These are phyloP conservation scores for Elaeis oleifera DNA, from an alignment of 202 grass and related monocot genomes.

Conservation along the genomic window DNA sequence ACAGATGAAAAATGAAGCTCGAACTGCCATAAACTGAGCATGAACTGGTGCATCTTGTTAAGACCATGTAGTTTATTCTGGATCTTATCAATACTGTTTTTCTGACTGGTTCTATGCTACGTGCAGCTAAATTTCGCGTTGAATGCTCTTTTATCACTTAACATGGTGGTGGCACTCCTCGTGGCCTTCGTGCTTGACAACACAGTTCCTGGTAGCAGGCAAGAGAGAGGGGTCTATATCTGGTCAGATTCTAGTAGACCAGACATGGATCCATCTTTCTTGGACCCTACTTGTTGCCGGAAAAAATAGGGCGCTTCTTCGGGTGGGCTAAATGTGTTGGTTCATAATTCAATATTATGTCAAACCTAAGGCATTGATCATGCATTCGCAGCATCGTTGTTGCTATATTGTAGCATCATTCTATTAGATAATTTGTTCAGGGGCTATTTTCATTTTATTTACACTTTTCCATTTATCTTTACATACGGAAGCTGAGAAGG, in stretches of 20 bases:
- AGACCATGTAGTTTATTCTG: too few species aligned
- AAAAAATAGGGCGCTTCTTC: slow-evolving; percentile 78
- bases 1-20: too few species aligned
- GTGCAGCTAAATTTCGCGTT: slow-evolving; percentile 76
- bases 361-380: too few species aligned
- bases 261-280: slow-evolving; percentile 57
- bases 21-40: too few species aligned
- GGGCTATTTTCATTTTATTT: too few species aligned
- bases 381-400: too few species aligned
- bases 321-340: slow-evolving; percentile 69
- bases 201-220: slow-evolving; percentile 82
- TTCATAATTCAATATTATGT: slow-evolving; percentile 13
- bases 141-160: slow-evolving; percentile 87
- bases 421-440: too few species aligned
- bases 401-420: too few species aligned
- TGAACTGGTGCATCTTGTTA: too few species aligned
- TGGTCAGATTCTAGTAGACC: slow-evolving; percentile 69
- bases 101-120: background rate
- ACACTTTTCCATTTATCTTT: too few species aligned
- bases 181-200: slow-evolving; percentile 84
- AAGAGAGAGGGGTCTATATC: slow-evolving; percentile 92
- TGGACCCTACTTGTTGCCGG: slow-evolving; percentile 70
- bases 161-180: slow-evolving; percentile 74
- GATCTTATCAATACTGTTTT: background rate
- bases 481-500: too few species aligned